Base-by-base conservation (phyloP, 2,329 filamentous ascomycete species). In the Beauveria medogensis region DNA sequence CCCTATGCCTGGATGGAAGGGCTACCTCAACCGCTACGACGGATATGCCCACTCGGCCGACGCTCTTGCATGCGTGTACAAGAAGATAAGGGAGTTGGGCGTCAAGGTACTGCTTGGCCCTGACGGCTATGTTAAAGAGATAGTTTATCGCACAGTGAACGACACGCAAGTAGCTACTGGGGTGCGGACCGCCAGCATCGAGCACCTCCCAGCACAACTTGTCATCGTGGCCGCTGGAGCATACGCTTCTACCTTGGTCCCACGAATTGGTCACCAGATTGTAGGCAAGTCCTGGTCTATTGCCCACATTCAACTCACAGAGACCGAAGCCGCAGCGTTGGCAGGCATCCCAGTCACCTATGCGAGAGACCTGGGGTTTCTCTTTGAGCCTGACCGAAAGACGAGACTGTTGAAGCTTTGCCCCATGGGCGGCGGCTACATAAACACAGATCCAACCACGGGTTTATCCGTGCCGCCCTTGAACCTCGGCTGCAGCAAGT, bases 331-430 rank as follows among this genome's bases (percentile, higher is more conserved):
- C 0, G 75, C 78, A 3, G 72, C 71, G 5, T 77, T 88, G 1
- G 77, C 79, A 2, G 81, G 81, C 2, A 82, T 87, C 12, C 84
- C 85, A 0, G 81, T 86, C 0, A 84, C 80, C 0, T 84, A 86
- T 57, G 80, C 80, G 1, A 78, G 84, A 2, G 84, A 87, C 63
- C 72, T 87, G 0, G 84, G 84, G 0, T 87, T 87, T 74, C 83
- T 85, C 71, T 87, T 87, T 61, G 85, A 87, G 69, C 84, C 85
- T 0, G 84, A 87, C 64, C 79, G 77, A 0, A 75, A 77, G 63
- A 86, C 83, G 0, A 77, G 78, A 24, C 69, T 86, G 5, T 71
- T 87, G 48, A 87, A 88, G 71, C 67, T 88, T 10, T 86, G 83
- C 65, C 82, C 82, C 0, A 77, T 81, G 68, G 82, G 82, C 2